Evolutionary conservation across 176 grass and related monocot genomes (phyloP), one percentile per base, ranked within the genome.

Genomic region (Pharus latifolius): DNA sequence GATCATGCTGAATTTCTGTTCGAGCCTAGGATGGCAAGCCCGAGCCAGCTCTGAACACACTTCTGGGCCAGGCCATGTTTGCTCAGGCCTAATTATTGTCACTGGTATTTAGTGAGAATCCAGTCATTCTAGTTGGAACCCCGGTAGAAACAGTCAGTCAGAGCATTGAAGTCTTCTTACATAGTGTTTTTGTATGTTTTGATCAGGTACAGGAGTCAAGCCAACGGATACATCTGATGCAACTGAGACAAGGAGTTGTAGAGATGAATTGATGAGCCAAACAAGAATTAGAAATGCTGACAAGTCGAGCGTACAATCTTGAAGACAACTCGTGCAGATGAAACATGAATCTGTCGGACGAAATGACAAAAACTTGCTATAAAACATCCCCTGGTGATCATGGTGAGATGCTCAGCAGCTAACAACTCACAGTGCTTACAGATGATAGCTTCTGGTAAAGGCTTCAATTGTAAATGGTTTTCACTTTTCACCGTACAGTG

Each of bases 121-220:
- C 34, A 63, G 23, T 7, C 37, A 63, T 18, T 38, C 10, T 27
- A 23, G 37, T 44, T 42, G 20, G 22, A 1, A 19, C 7, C 12
- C 11, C 3, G 38, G 18, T 11, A 22, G 69, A 72, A 55, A 58
- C 25, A 31, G 10, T 72, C 24, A 13, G 50, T 56, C 23, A 37
- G 31, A 41, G 11, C 14, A 56, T 27, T n/a, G 50, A 17, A 10
- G 23, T 56, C 15, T 63, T 53, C 10, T 44, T 54, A 43, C 35
- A 54, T 62, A 38, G 42, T 40, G 14, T 58, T 19, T 68, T 10
- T n/a, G n/a, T n/a, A n/a, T n/a, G n/a, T n/a, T 18, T 80, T 72
- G 54, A 41, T 46, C 69, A 81, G 78, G 78, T 81, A 37, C 69
- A 81, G 69, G 69, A 81, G 60, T 27, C 60, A 28, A 73, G 78